Evolutionary conservation across 202 grass and related monocot genomes (phyloP), one percentile per base, ranked within the genome.

Genomic region (Schoenoplectus tabernaemontani): DNA sequence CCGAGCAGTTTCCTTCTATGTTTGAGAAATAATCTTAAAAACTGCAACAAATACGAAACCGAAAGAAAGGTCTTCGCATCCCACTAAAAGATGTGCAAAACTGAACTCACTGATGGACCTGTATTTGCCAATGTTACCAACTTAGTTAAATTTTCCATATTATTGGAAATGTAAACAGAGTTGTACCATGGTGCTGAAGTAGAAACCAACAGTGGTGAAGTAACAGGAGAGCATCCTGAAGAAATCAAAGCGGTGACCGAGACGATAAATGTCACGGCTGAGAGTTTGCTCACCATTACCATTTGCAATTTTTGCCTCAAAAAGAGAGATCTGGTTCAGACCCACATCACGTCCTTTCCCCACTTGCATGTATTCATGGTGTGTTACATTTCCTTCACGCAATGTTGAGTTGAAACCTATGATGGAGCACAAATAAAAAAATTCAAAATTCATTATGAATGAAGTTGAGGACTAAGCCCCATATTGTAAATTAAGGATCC

Each of bases 351-450:
- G 93, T 61, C 96, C 96, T 83, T 99, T 99, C 66, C 96, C 96
- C 82, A 99, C 90, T 93, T 99, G 96, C 96, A 99, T 99, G 72
- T 99, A 99, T 78, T 99, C 96, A 79, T 96, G 96, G 72, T 99
- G 96, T 41, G 96, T 99, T 68, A 99, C 96, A 80, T 88, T 95
- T 32, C 96, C 96, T 96, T 91, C 96, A 70, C 96, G 96, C 85
- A 99, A 80, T 77, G 96, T 99, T 51, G 96, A 99, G 84, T 99
- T 99, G 79, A 93, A 99, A 82, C 96, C 96, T 99, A 75, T 28
- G 72, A 75, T 48, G 81, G 11, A 86, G 78, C n/a, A 77, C 47
- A 81, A 19, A 86, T 74, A 69, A 53, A 23, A 59, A 15, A n/a
- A n/a, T n/a, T 46, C 78, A 8, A 53, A 39, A 5, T 69, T 48